Base-by-base conservation (phyloP, 2,329 filamentous ascomycete species). In the Westerdykella aurantiaca region DNA sequence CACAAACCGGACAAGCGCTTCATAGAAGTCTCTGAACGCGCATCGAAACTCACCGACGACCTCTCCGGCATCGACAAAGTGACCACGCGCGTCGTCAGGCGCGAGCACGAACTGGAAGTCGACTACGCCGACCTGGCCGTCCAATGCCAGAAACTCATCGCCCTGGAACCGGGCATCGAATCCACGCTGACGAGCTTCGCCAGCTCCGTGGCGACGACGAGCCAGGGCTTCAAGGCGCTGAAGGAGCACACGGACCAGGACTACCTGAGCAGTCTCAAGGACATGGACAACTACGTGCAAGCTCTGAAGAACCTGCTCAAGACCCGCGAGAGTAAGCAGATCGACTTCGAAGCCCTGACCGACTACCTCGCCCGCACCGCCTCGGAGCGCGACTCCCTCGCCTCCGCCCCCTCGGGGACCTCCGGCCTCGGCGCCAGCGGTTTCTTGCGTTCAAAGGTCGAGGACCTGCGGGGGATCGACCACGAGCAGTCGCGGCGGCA, bases 1-100 rank as follows among this genome's bases (percentile, higher is more conserved):
- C 87, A 97, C 73, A 95, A 94, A 67, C 86, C 90, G 6, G 93
- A 98, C 69, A 85, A 87, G 57, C 85, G 93, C 25, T 98, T 98
- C 67, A 83, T 94, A 52, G 91, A 97, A 64, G 90, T 97, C 47
- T 83, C 84, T 58, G 93, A 97, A 61, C 87, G 88, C 66, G 87
- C 88, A 31, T 86, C 94, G 69, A 97, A 95, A 70, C 78, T 98
- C 5, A 89, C 72, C 60, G 91, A 97, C 58, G 93, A 98, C 63
- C 78, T 98, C 14, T 82, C 79, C 13, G 88, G 95, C 58, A 88
- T 98, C 5, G 91, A 95, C 69, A 97, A 96, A 70, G 89, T 95
- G n/a, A 84, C 97, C 16, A 86, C 88, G 14, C 80, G 91, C 42
- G 89, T 98, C 1, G 88, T 88, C 16, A 82, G 93, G 23, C 81